A percentile compares a stretch with the other conserved stretches of the same genome.
Conservation (phyloP, 2,329 filamentous ascomycete genomes). For the Cryphonectria parasitica region DNA sequence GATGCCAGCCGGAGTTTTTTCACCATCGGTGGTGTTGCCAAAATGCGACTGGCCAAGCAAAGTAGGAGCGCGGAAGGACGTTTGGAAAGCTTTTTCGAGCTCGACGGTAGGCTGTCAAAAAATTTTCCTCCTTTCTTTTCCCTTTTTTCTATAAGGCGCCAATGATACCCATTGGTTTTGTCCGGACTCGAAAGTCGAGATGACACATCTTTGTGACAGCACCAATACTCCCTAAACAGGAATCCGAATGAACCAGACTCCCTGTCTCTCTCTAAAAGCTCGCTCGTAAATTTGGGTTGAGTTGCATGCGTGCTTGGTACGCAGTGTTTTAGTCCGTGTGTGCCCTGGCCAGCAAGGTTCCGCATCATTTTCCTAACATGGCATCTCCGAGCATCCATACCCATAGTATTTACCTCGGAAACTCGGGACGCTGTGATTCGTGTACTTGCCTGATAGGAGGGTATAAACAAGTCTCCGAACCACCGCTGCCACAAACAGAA, state of each 20-base stretch:
- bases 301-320: neutral
- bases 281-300: neutral
- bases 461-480: neutral
- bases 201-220: neutral
- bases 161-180: constrained; percentile 3
- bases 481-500: neutral
- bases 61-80: neutral
- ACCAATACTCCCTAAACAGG: neutral
- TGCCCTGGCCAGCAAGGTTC: neutral
- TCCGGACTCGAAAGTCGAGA: neutral
- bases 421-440: neutral
- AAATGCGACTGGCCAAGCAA: neutral
- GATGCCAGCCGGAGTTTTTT: neutral
- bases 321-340: neutral
- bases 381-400: neutral
- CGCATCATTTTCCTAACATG: constrained; percentile 3
- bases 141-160: neutral
- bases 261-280: neutral
- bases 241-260: neutral
- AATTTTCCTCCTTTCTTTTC: neutral
- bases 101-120: neutral
- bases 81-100: neutral
- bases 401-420: neutral
- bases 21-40: neutral
- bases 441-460: neutral